Base-by-base conservation (phyloP, 2,329 filamentous ascomycete species). In the Alternaria gansuensis region DNA sequence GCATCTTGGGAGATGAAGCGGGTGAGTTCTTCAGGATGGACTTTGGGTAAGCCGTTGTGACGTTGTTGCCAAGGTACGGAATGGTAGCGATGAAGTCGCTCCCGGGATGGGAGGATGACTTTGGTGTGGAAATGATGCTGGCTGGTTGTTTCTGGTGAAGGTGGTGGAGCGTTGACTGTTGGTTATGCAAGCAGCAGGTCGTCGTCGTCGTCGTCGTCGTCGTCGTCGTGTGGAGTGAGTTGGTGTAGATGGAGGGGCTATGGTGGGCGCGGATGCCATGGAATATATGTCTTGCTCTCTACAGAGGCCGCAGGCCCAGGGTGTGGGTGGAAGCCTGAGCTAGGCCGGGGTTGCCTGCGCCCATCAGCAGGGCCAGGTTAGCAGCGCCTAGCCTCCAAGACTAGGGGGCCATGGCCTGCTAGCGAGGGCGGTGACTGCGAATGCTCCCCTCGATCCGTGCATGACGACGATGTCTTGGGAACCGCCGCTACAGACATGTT, bases 211-310 rank as follows among this genome's bases (percentile, higher is more conserved):
- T 48, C 43, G 41, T 17, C 17, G 17, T 17, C 17, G 40, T 50
- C 45, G 43, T 48, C 43, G 41, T 50, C 48, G 41, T 57, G 44
- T 56, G 58, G 51, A 56, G 60, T 50, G 50, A 58, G 59, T 57
- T 56, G 31, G 63, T 58, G 41, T 60, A 48, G 46, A 31, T 66
- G 60, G 44, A 53, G 55, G 54, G 52, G 54, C 44, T 63, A 72
- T 71, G 55, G 63, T 65, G 69, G 65, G 64, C 54, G 68, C 56
- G 65, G 68, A 59, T 29, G 62, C 52, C 54, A 56, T 54, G 59
- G 61, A 64, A 66, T 75, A 75, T 76, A 75, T 75, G 72, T 72
- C 68, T 68, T 40, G 49, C 61, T 70, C 60, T 67, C 64, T 59
- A 51, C 66, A 68, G 65, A 64, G 63, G 60, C 62, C 62, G 66